phyloP scores from a whole-genome alignment of 495 filamentous ascomycete genomes.

The Staphylotrichum tortipilum region DNA sequence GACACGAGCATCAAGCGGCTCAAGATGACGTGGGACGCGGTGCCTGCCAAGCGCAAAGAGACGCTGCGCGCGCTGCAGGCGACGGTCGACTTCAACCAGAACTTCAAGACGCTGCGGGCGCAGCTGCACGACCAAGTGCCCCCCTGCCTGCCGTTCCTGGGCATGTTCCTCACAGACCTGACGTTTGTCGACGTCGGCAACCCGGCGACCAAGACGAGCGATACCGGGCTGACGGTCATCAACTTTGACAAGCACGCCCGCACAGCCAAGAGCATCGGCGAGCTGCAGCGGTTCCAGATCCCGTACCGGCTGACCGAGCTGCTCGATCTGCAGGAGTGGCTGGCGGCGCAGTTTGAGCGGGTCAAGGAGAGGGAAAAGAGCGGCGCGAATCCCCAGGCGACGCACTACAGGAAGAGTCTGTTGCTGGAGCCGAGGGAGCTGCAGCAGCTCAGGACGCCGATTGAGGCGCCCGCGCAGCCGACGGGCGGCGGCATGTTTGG shows the following conservation, averaged over 20 bases:
- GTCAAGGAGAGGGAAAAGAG: slow-evolving; percentile 67
- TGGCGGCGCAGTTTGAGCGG: slow-evolving; percentile 72
- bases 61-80: slow-evolving; percentile 66
- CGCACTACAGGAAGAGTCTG: slow-evolving; percentile 79
- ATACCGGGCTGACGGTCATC: slow-evolving; percentile 62
- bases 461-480: slow-evolving; percentile 29
- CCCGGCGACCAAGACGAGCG: slow-evolving; percentile 52
- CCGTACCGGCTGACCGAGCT: slow-evolving; percentile 81
- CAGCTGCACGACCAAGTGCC: slow-evolving; percentile 81
- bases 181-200: slow-evolving; percentile 92
- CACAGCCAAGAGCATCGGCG: slow-evolving; percentile 89
- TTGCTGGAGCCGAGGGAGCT: slow-evolving; percentile 76
- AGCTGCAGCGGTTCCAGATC: slow-evolving; percentile 94
- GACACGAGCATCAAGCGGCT: slow-evolving; percentile 87
- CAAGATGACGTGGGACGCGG: slow-evolving; percentile 85
- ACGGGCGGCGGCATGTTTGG: slow-evolving; percentile 23
- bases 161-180: slow-evolving; percentile 85
- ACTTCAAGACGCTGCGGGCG: slow-evolving; percentile 83
- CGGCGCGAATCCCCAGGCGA: slow-evolving; percentile 60
- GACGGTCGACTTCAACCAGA: slow-evolving; percentile 80
- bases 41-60: slow-evolving; percentile 77
- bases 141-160: slow-evolving; percentile 93
- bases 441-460: slow-evolving; percentile 39
- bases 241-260: slow-evolving; percentile 98
- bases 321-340: slow-evolving; percentile 88